Conservation (phyloP, 768 basidiomycete genomes). For the Podaxis mareebaensis region DNA sequence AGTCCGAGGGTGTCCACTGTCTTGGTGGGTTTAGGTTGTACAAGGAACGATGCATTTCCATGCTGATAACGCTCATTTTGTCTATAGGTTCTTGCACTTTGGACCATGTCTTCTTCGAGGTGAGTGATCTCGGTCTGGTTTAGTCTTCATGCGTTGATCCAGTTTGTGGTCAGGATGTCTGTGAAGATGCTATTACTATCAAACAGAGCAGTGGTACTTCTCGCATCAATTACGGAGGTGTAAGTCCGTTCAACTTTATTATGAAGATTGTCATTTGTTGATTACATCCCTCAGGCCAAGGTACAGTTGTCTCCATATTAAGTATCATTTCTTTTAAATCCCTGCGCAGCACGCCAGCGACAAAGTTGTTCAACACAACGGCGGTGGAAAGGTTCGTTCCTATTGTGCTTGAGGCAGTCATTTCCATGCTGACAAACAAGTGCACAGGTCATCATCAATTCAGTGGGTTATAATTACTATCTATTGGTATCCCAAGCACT, state of each 20-base stretch:
- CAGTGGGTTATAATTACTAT: slow-evolving; percentile 23
- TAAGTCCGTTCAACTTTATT: slow-evolving; percentile 21
- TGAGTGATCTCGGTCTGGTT: slow-evolving; percentile 6
- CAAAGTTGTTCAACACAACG: slow-evolving; percentile 41
- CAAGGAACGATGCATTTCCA: no score
- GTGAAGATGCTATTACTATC: slow-evolving; percentile 42
- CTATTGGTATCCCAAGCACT: neutral
- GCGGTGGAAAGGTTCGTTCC: slow-evolving; percentile 29
- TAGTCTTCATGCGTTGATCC: neutral
- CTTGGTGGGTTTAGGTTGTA: slow-evolving; percentile 25
- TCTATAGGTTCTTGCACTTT: slow-evolving; percentile 28
- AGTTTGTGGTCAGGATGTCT: slow-evolving; percentile 29
- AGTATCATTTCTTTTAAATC: neutral
- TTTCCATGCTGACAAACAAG: neutral
- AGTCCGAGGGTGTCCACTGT: slow-evolving; percentile 42
- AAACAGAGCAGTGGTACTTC: slow-evolving; percentile 39
- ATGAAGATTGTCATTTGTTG: neutral
- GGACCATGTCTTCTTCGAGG: slow-evolving; percentile 34
- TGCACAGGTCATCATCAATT: slow-evolving; percentile 35
- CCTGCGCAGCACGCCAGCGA: slow-evolving; percentile 30
- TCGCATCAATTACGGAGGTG: slow-evolving; percentile 38
- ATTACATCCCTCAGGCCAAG: slow-evolving; percentile 27
- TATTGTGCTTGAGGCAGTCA: neutral
- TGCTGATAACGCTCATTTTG: neutral
- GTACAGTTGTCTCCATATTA: slow-evolving; percentile 7